Conservation (phyloP, 805 yeast species). For the Lipomyces lipofer region DNA sequence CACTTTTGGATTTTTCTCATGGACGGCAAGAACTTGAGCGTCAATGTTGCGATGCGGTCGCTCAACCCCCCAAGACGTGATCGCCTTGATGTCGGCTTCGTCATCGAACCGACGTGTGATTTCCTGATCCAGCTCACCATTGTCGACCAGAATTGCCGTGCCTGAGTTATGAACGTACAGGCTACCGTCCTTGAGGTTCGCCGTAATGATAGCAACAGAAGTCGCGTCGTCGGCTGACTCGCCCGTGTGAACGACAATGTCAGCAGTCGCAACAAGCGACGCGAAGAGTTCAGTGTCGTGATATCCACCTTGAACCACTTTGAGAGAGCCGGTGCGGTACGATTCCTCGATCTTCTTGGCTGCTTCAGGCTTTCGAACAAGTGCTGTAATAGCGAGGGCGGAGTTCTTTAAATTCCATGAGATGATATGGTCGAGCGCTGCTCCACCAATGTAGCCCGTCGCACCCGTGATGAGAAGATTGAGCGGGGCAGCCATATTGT, state of each 20-base stretch:
- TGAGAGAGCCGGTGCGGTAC: constrained; percentile 30
- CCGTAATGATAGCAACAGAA: constrained; percentile 34
- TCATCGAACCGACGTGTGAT: constrained; percentile 36
- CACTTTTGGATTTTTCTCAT: constrained; percentile 39
- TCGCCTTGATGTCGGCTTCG: constrained; percentile 35
- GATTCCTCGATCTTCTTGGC: constrained; percentile 15
- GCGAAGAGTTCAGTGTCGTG: constrained; percentile 33
- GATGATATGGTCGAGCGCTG: constrained; percentile 12
- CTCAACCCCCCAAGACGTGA: constrained; percentile 35
- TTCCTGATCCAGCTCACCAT: constrained; percentile 25
- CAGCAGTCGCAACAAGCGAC: constrained; percentile 34
- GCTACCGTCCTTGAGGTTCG: constrained; percentile 33
- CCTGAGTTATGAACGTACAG: constrained; percentile 45
- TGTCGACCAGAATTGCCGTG: constrained; percentile 37
- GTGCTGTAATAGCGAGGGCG: constrained; percentile 7
- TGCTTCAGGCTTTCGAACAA: constrained; percentile 9
- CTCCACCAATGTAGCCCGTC: constrained; percentile 24
- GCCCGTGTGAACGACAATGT: constrained; percentile 42
- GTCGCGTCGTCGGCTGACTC: constrained; percentile 36
- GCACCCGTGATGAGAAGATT: constrained; percentile 21
- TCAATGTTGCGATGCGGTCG: constrained; percentile 44
- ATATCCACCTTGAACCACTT: constrained; percentile 33
- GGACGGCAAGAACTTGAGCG: constrained; percentile 37
- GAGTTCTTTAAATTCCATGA: constrained; percentile 3
- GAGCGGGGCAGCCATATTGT: not conserved